Conservation (phyloP, 352 stramenopile species). For the Globisporangium radiosum region DNA sequence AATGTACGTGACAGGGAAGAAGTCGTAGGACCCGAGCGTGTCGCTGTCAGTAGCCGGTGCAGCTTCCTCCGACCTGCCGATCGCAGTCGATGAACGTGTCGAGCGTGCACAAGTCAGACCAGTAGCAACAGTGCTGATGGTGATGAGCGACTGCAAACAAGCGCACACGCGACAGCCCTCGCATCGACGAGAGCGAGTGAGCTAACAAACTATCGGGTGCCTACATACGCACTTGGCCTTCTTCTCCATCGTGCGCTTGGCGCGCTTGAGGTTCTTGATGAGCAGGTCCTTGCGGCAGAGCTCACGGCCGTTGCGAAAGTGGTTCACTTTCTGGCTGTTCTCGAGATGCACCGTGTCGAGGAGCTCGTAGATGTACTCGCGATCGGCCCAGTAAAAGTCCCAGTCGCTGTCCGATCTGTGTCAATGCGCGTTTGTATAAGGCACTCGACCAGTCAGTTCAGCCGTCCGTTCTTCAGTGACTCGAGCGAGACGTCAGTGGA, state of each 20-base stretch:
- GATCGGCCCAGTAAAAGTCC: conserved; percentile 88
- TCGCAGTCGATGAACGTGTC: background rate
- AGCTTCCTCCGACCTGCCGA: conserved; percentile 34
- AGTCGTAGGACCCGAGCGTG: conserved; percentile 72
- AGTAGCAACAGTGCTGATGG: too few species aligned
- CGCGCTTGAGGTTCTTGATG: conserved; percentile 94
- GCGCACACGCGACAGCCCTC: too few species aligned
- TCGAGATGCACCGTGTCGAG: conserved; percentile 86
- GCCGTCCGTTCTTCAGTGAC: background rate
- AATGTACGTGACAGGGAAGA: conserved; percentile 91
- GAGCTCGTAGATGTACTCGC: conserved; percentile 89
- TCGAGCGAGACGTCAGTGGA: background rate
- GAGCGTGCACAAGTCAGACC: background rate
- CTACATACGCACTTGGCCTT: conserved; percentile 41
- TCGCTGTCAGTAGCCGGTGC: conserved; percentile 10
- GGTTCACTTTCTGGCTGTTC: conserved; percentile 84
- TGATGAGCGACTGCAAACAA: too few species aligned
- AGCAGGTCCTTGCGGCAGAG: conserved; percentile 92
- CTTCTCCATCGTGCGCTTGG: conserved; percentile 77
- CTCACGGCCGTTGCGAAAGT: conserved; percentile 86
- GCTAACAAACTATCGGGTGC: too few species aligned
- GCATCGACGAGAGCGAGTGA: too few species aligned
- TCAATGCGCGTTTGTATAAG: too few species aligned
- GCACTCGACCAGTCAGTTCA: too few species aligned
- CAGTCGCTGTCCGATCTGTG: conserved; percentile 66